phyloP scores from a whole-genome alignment of 1,284 basidiomycete genomes.

The Malassezia sympodialis region DNA sequence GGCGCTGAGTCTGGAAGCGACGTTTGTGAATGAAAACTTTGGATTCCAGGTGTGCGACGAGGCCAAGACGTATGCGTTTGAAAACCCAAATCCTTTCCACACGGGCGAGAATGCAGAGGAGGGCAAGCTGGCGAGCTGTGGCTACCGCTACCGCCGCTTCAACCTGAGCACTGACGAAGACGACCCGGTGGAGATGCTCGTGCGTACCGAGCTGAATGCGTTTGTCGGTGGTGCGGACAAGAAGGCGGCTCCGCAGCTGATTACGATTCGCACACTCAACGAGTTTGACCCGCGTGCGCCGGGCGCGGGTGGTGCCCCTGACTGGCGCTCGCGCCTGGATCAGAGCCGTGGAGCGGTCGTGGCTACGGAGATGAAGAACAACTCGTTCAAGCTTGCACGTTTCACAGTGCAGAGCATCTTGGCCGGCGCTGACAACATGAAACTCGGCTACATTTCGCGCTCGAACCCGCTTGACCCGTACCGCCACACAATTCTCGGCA shows the following conservation, averaged over 20 bases:
- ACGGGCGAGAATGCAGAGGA: conserved; percentile 70
- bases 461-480: conserved; percentile 86
- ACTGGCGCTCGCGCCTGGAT: conserved; percentile 94
- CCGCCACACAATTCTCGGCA: conserved; percentile 88
- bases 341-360: conserved; percentile 94
- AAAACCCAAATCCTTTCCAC: conserved; percentile 66
- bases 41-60: conserved; percentile 88
- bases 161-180: conserved; percentile 88
- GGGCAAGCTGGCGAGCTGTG: conserved; percentile 76
- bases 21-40: conserved; percentile 99
- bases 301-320: conserved; percentile 83
- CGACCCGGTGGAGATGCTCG: conserved; percentile 64
- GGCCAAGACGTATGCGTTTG: conserved; percentile 50
- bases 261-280: conserved; percentile 85
- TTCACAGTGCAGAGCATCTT: conserved; percentile 94
- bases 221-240: conserved; percentile 52
- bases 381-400: conserved; percentile 91
- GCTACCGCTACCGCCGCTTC: conserved; percentile 91
- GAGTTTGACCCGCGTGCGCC: conserved; percentile 89
- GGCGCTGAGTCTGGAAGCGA: conserved; percentile 88
- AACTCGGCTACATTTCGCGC: conserved; percentile 92
- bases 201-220: conserved; percentile 93
- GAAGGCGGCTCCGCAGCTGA: conserved; percentile 24
- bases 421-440: conserved; percentile 91
- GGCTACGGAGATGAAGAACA: conserved; percentile 99